Evolutionary conservation across 2,329 filamentous ascomycete species (phyloP), one percentile per base, ranked within the genome.

Genomic region (Hymenoscyphus infarciens): DNA sequence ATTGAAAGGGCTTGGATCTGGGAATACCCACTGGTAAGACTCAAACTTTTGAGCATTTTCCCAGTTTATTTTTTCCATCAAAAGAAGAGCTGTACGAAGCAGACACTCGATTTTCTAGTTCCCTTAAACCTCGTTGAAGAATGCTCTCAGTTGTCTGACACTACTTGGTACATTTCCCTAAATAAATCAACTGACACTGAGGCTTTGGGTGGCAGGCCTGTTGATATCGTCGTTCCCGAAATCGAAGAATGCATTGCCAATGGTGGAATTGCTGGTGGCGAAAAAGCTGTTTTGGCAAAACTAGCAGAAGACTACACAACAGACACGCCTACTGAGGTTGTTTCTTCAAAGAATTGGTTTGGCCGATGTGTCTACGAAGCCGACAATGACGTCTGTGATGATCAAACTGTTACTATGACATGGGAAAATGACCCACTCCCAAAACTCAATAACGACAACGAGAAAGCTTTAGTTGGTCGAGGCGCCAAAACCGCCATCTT

Each of bases 311-410:
- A 86, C 71, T 87, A 87, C 63, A 80, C 75, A 1, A 77, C 81
- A 15, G 72, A 76, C 6, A 84, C 80, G 0, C 79, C 82, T 3
- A 75, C 78, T 60, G 72, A 76, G 1, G 77, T 80, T n/a, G 73
- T 83, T 1, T 79, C 80, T 2, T 77, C 78, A 5, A 78, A 81
- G 10, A 88, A 88, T 67, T 89, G 92, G 92, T 98, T 92, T 72
- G 95, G 95, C 0, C 86, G 94, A n/a, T 99, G 95, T 73, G 95
- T 98, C 1, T 98, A 88, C 77, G 95, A 97, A 74, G 81, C 88
- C 4, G 92, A 96, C 77, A 99, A 98, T 76, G 87, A 96, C 71
- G 95, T 98, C 52, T 91, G 88, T 71, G 95, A 99, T 74, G 92
- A 98, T 71, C 94, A 98, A 75, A 83, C 89, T 29, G 95, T 98